Conservation (phyloP, 2,329 filamentous ascomycete genomes). For the Cladosporium sp. region DNA sequence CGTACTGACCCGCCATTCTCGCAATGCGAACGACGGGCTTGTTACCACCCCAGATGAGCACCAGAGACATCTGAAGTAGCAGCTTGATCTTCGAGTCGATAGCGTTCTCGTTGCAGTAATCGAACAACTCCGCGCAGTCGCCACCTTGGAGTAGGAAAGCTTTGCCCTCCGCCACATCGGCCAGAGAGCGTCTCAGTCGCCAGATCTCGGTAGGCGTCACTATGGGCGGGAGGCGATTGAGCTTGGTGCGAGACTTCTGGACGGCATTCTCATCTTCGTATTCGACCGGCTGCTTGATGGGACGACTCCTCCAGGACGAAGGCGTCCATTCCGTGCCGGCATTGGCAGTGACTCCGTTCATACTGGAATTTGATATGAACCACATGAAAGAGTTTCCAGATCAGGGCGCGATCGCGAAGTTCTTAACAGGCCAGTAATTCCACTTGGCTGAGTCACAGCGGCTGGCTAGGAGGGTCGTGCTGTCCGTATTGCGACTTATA, state of each 20-base stretch:
- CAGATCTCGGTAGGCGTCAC: conserved; percentile 76
- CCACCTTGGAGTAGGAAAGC: conserved; percentile 93
- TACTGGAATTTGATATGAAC: neutral
- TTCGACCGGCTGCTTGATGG: conserved; percentile 68
- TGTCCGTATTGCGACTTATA: neutral
- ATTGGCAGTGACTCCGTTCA: conserved; percentile 8
- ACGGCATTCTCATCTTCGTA: conserved; percentile 61
- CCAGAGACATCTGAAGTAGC: conserved; percentile 91
- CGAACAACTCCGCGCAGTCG: conserved; percentile 94
- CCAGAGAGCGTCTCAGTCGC: conserved; percentile 68
- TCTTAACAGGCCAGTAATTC: no score
- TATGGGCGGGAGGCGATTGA: conserved; percentile 65
- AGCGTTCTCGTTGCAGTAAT: conserved; percentile 82
- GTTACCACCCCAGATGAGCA: conserved; percentile 81
- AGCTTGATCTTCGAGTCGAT: conserved; percentile 98
- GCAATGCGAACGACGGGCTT: conserved; percentile 88
- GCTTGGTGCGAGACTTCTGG: conserved; percentile 55
- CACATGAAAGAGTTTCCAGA: no score
- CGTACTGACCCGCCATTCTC: conserved; percentile 95
- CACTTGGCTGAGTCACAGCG: no score
- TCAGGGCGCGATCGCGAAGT: no score
- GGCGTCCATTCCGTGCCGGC: conserved; percentile 46
- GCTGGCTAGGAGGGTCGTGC: neutral
- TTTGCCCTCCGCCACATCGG: conserved; percentile 81
- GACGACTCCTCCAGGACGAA: conserved; percentile 68